phyloP scores from a whole-genome alignment of 257 asterid species.

The Linaria vulgaris region DNA sequence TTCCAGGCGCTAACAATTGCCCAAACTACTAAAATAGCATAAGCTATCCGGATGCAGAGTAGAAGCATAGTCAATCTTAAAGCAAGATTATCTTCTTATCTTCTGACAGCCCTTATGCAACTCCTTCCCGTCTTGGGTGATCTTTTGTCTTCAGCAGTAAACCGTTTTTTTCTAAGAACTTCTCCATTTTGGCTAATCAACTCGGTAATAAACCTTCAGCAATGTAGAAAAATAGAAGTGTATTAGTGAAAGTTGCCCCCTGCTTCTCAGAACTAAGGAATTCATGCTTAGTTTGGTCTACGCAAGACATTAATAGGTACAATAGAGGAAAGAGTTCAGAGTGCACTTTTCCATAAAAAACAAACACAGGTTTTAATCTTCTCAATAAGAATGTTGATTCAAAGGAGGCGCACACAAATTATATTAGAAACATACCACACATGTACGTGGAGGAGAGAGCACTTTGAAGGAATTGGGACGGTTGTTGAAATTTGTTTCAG shows the following conservation, averaged over 20 bases:
- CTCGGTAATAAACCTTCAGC: slow-evolving; percentile 71
- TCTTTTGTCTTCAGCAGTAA: background rate
- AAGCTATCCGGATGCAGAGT: no score
- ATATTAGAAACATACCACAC: slow-evolving; percentile 59
- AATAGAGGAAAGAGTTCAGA: background rate
- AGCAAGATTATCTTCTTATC: background rate
- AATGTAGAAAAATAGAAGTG: slow-evolving; percentile 17
- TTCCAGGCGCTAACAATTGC: no score
- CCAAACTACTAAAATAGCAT: no score
- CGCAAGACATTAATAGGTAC: background rate
- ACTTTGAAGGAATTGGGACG: slow-evolving; percentile 94
- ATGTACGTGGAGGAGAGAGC: slow-evolving; percentile 81
- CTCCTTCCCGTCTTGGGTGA: background rate
- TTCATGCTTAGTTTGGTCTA: background rate
- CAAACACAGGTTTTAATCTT: no score
- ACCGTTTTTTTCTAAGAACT: background rate
- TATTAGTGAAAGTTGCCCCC: no score
- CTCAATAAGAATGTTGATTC: no score
- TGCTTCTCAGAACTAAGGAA: no score
- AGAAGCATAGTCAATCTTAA: no score
- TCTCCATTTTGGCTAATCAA: slow-evolving; percentile 29
- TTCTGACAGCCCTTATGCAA: background rate
- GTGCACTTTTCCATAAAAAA: background rate
- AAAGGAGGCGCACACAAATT: background rate
- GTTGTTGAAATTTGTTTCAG: slow-evolving; percentile 85